phyloP scores from a whole-genome alignment of 139 green algal genomes.

The Axilococcus clingmanii region DNA sequence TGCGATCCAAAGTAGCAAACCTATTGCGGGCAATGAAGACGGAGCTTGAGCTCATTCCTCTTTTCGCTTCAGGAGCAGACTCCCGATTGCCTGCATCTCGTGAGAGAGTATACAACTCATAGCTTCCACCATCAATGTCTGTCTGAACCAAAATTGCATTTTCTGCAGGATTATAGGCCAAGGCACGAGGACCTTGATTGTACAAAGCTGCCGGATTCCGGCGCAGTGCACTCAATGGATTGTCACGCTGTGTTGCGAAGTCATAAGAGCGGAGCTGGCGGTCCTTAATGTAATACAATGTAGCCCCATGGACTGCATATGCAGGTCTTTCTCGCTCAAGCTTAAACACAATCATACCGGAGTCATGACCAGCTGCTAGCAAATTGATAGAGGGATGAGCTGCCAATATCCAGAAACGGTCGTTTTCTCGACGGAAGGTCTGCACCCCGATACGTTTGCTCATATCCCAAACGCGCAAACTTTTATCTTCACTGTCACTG shows the following conservation, averaged over 20 bases:
- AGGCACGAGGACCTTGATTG: constrained; percentile 35
- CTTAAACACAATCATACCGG: constrained; percentile 99
- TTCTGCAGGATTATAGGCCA: constrained; percentile 98
- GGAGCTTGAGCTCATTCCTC: constrained; percentile 64
- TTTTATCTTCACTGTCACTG: constrained; percentile 97
- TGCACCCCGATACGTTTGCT: constrained; percentile 93
- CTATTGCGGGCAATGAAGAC: constrained; percentile 98
- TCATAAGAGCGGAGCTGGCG: constrained; percentile 93
- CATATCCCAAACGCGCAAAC: constrained; percentile 98
- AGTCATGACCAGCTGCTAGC: constrained; percentile 94
- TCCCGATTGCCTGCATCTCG: constrained; percentile 61
- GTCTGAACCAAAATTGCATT: constrained; percentile 85
- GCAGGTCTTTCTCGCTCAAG: constrained; percentile 94
- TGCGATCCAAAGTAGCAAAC: constrained; percentile 94
- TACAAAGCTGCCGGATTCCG: constrained; percentile 27
- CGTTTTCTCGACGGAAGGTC: constrained; percentile 90
- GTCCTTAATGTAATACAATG: constrained; percentile 97
- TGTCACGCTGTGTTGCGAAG: constrained; percentile 74
- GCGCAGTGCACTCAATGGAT: constrained; percentile 84
- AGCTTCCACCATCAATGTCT: constrained; percentile 87
- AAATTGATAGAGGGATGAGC: constrained; percentile 98
- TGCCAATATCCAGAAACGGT: constrained; percentile 95
- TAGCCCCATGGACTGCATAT: constrained; percentile 66
- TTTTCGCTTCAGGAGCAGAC: constrained; percentile 56
- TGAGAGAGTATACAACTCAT: constrained; percentile 91